These are phyloP conservation scores for Trametes versicolor DNA, from an alignment of 1,284 basidiomycete species.

Conservation along the genomic window DNA sequence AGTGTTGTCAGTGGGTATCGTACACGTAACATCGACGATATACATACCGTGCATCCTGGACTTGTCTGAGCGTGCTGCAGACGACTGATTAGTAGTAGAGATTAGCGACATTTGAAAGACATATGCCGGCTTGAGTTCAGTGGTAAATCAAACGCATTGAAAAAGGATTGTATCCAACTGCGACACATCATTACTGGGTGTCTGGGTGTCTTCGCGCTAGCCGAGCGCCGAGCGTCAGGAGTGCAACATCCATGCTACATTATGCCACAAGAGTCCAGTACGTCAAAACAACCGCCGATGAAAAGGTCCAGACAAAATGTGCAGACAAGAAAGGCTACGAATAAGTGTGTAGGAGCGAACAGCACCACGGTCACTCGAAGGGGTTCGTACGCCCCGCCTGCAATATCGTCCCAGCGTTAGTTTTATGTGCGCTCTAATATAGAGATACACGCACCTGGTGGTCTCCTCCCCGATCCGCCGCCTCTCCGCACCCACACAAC, in stretches of 20 bases:
- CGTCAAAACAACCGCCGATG: slow-evolving; percentile 7
- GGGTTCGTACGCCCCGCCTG: slow-evolving; percentile 83
- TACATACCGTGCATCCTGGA: too few species aligned
- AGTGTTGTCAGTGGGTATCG: too few species aligned
- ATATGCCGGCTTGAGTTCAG: too few species aligned
- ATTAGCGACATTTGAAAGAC: too few species aligned
- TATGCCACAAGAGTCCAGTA: slow-evolving; percentile 17
- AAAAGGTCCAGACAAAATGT: slow-evolving; percentile 9
- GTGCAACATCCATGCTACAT: slow-evolving; percentile 26
- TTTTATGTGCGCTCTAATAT: too few species aligned
- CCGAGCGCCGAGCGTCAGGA: background rate
- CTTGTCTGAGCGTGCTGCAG: too few species aligned
- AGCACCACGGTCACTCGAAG: slow-evolving; percentile 58
- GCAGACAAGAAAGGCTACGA: background rate
- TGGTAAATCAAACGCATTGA: too few species aligned
- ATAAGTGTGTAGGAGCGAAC: background rate
- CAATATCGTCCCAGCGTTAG: background rate
- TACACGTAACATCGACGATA: too few species aligned
- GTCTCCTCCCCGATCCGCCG: slow-evolving; percentile 72
- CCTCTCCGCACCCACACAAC: slow-evolving; percentile 81
- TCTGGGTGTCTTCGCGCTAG: too few species aligned
- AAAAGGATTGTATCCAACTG: too few species aligned
- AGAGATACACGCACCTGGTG: slow-evolving; percentile 74
- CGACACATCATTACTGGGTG: too few species aligned
- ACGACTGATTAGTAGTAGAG: too few species aligned